Conservation (phyloP, 306 rosid genomes). For the Inga leiocalycina region DNA sequence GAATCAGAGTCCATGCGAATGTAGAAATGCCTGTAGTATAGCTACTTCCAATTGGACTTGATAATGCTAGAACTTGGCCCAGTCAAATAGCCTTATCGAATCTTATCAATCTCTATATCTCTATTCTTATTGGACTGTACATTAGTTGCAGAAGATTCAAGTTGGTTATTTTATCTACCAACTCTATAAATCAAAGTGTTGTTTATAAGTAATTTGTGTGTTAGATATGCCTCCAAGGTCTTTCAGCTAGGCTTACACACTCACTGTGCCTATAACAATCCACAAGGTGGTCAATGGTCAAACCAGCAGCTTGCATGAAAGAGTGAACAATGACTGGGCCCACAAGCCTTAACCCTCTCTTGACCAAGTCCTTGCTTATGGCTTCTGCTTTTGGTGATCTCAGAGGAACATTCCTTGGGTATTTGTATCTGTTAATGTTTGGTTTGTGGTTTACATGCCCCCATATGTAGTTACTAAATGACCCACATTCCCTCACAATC, state of each 20-base stretch:
- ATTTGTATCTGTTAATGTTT: conserved; percentile 64
- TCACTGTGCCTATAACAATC: conserved; percentile 83
- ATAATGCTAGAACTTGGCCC: too few relatives aligned
- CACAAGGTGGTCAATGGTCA: conserved; percentile 88
- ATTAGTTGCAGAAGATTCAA: neutral
- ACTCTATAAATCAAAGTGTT: neutral
- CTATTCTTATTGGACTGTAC: neutral
- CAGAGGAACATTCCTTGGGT: conserved; percentile 88
- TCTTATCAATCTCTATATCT: neutral
- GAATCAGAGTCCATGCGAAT: too few relatives aligned
- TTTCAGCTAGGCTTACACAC: conserved; percentile 90
- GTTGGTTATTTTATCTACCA: neutral
- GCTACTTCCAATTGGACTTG: too few relatives aligned
- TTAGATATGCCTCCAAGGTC: conserved; percentile 98
- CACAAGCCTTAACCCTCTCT: conserved; percentile 76
- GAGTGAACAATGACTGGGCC: conserved; percentile 96
- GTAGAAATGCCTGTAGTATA: too few relatives aligned
- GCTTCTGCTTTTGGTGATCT: conserved; percentile 88
- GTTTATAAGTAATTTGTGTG: neutral
- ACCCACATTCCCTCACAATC: conserved; percentile 82
- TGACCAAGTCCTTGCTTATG: conserved; percentile 86
- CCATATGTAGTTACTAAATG: conserved; percentile 94
- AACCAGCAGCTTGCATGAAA: conserved; percentile 97
- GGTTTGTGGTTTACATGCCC: conserved; percentile 83
- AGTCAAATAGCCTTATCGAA: too few relatives aligned